Evolutionary conservation across 345 rosid species (phyloP), one percentile per base, ranked within the genome.

Genomic region (Camelina neglecta): DNA sequence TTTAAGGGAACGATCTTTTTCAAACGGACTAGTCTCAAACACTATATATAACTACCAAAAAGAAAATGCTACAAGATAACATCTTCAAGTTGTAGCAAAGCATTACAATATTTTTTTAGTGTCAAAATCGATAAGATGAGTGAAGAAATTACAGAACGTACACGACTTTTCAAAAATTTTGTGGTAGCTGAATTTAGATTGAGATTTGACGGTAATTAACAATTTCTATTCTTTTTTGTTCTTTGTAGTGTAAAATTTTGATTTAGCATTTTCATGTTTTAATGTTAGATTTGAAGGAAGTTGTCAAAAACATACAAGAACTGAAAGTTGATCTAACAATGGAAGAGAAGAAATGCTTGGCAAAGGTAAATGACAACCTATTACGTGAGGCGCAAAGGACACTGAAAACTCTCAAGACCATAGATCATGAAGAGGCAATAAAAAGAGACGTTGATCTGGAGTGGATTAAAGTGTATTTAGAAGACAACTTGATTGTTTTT

Each of bases 191-290:
- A 59, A 3, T 12, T 48, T 3, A 33, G 7, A 20, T n/a, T 2
- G 48, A 47, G 11, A 47, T 59, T 12, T 13, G 67, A 47, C 48
- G 75, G 75, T 71, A 71, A 41, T 6, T 16, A 26, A 69, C 42
- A 36, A 10, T 68, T 41, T 8, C 1, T 55, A 6, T 55, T 39
- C 3, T 54, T 7, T 23, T 18, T 15, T 1, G 1, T 45, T 31
- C 7, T 47, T 71, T 35, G 2, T 16, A 24, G 1, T 49, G 2
- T 8, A 21, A 9, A 1, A 0, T 13, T 13, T 36, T 60, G 4
- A 13, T 13, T 45, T 6, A 13, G 29, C 6, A 60, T 21, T 18
- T 16, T 2, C n/a, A 7, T 0, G 1, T 20, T 51, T 3, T 24
- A 11, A 3, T 55, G 45, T 4, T 7, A 74, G 78, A 31, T 42